Percentiles rank a stretch among this genome's conserved stretches.
These are phyloP conservation scores for Eimeria praecox DNA, from an alignment of 169 alveolate genomes.

Conservation along the genomic window DNA sequence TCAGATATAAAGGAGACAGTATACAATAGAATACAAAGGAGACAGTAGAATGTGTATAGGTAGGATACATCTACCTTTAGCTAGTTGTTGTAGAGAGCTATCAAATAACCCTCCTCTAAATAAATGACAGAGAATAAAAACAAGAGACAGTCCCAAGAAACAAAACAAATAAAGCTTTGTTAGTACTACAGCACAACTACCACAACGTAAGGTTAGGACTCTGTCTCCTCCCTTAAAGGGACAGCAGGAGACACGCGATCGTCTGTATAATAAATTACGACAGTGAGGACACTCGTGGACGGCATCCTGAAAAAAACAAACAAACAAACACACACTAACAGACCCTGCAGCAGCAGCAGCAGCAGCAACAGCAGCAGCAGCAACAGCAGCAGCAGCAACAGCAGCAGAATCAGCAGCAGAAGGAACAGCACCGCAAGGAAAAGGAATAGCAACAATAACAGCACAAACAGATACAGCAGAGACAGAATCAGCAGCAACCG, in stretches of 20 bases:
- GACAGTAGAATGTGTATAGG: too few relatives aligned
- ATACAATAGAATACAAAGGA: neutral
- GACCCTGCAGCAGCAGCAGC: neutral
- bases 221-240: constrained; percentile 55
- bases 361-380: neutral
- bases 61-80: constrained; percentile 55
- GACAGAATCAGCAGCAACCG: too few relatives aligned
- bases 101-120: constrained; percentile 71
- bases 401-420: too few relatives aligned
- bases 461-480: too few relatives aligned
- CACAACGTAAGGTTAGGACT: constrained; percentile 65
- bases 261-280: constrained; percentile 41
- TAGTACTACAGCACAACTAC: constrained; percentile 77
- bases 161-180: constrained; percentile 43
- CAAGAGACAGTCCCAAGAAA: neutral
- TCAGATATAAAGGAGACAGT: neutral
- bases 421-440: too few relatives aligned
- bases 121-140: constrained; percentile 57
- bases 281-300: constrained; percentile 65
- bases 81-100: constrained; percentile 23
- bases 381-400: neutral
- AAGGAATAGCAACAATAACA: too few relatives aligned
- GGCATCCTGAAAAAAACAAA: neutral
- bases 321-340: neutral
- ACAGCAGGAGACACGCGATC: constrained; percentile 22